Evolutionary conservation across 2,329 filamentous ascomycete genomes (phyloP).

Genomic region (Fusarium odoratissimum): DNA sequence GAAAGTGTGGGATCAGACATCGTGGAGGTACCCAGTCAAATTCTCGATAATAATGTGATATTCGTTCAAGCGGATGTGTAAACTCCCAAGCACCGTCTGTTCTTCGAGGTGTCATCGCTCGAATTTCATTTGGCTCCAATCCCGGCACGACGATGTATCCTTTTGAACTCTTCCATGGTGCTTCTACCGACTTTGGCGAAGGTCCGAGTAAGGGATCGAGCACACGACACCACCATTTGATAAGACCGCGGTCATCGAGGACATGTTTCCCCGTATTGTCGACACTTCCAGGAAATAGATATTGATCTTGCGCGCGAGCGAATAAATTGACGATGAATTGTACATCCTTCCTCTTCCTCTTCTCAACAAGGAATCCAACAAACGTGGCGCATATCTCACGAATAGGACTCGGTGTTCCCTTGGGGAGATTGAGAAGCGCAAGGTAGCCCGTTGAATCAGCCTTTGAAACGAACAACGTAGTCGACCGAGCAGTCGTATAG

Average conservation of each 20-base stretch:
- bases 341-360: constrained; percentile 71
- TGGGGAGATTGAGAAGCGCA: constrained; percentile 71
- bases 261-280: constrained; percentile 90
- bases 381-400: constrained; percentile 80
- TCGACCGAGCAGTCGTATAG: constrained; percentile 83
- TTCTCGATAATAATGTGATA: constrained; percentile 71
- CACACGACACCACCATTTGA: constrained; percentile 96
- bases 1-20: constrained; percentile 89
- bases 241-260: constrained; percentile 86
- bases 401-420: constrained; percentile 76
- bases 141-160: constrained; percentile 91
- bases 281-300: constrained; percentile 92
- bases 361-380: constrained; percentile 77
- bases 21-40: constrained; percentile 75
- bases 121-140: constrained; percentile 82
- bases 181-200: constrained; percentile 51
- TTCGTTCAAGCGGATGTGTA: constrained; percentile 74
- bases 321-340: constrained; percentile 89
- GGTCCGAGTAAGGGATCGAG: constrained; percentile 77
- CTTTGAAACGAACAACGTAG: constrained; percentile 94
- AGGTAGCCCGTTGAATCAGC: constrained; percentile 96
- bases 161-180: constrained; percentile 63
- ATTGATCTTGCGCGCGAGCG: constrained; percentile 90
- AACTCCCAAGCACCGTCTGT: constrained; percentile 71
- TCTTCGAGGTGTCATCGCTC: constrained; percentile 77